Evolutionary conservation across 108 stramenopile species (phyloP).

Genomic region (Bacterosira constricta): DNA sequence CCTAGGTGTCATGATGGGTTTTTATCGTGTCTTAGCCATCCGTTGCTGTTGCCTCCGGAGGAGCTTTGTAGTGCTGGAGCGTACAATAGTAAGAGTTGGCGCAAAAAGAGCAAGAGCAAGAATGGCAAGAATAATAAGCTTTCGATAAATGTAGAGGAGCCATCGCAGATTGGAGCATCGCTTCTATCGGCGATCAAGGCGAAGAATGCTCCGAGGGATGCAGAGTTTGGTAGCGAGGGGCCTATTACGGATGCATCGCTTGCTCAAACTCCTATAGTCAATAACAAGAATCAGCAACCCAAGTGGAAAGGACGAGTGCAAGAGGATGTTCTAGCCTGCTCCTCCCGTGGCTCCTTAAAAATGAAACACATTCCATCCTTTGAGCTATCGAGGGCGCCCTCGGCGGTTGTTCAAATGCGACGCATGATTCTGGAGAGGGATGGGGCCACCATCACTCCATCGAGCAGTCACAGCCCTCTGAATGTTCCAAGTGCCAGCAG

Average conservation of each 20-base stretch:
- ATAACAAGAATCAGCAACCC: too few species aligned
- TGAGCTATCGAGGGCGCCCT: conserved; percentile 23
- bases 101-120: conserved; percentile 1
- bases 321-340: conserved; percentile 26
- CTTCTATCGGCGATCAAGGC: conserved; percentile 42
- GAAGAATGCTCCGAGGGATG: conserved; percentile 18
- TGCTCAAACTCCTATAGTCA: background rate
- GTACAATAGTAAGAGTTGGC: background rate
- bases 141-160: background rate
- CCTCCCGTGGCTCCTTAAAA: conserved; percentile 29
- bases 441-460: background rate
- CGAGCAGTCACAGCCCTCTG: background rate
- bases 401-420: conserved; percentile 33
- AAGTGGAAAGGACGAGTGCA: background rate
- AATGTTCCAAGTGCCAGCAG: background rate
- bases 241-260: background rate
- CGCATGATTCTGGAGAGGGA: conserved; percentile 36
- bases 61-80: background rate
- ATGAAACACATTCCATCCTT: conserved; percentile 27
- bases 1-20: background rate
- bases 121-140: background rate
- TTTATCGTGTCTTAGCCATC: conserved; percentile 29
- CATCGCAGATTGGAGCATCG: conserved; percentile 36
- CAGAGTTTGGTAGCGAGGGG: background rate
- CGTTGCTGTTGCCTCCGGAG: conserved; percentile 22